Percentiles rank a stretch among this genome's conserved stretches.
These are phyloP conservation scores for Neurospora terricola DNA, from an alignment of 495 filamentous ascomycete species.

Conservation along the genomic window DNA sequence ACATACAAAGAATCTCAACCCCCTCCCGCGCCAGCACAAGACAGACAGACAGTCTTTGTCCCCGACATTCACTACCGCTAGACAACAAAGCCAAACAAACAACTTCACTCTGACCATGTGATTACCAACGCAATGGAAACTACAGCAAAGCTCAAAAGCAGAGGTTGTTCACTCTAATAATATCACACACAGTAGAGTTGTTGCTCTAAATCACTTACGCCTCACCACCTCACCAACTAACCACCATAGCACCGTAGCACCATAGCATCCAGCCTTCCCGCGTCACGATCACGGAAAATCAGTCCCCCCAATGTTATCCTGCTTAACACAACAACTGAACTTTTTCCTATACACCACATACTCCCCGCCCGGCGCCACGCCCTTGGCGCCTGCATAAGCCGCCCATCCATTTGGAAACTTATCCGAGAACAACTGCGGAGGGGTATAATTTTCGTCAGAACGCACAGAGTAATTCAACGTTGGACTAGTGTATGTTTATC, in stretches of 20 bases:
- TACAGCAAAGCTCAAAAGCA: not conserved
- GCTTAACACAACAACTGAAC: not conserved
- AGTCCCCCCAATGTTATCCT: not conserved
- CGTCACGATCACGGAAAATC: not conserved
- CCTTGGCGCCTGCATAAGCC: not conserved
- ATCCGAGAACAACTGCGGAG: not conserved
- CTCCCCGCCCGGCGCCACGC: not conserved
- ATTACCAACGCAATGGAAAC: not conserved
- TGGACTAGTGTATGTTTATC: not conserved
- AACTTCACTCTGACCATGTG: not conserved
- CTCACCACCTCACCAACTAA: not conserved
- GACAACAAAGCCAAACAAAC: not conserved
- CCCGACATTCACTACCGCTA: not conserved
- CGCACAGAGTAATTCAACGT: not conserved
- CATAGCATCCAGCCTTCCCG: not conserved
- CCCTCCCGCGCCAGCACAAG: not conserved
- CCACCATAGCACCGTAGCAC: not conserved
- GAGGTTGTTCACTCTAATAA: not conserved
- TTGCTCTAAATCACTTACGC: not conserved
- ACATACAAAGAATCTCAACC: not conserved
- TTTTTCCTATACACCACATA: not conserved
- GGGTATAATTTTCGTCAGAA: not conserved
- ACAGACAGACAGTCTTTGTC: not conserved
- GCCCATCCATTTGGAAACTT: not conserved
- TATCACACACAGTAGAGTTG: not conserved